phyloP scores from a whole-genome alignment of 2,329 filamentous ascomycete species.

The Ophiocordyceps camponoti-rufipedis region DNA sequence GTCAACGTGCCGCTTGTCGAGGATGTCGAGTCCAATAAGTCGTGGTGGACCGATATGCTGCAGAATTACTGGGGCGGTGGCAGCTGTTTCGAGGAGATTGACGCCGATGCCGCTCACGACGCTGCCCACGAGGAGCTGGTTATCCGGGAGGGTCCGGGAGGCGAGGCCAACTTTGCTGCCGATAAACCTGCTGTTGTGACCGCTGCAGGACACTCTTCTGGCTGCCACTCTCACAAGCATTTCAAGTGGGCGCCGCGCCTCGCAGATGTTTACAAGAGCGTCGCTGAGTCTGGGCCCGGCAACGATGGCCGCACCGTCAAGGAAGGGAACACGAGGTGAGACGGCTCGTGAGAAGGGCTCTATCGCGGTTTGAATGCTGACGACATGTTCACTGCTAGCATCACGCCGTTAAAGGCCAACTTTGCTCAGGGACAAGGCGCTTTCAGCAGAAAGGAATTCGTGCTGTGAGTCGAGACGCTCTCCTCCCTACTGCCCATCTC shows the following conservation, averaged over 20 bases:
- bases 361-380: background rate
- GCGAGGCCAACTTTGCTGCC: constrained; percentile 20
- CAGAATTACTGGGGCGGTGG: constrained; percentile 82
- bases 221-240: constrained; percentile 56
- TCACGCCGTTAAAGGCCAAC: constrained; percentile 82
- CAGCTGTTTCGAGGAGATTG: constrained; percentile 71
- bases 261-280: constrained; percentile 69
- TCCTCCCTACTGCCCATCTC: background rate
- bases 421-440: constrained; percentile 60
- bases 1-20: constrained; percentile 80
- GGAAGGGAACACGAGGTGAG: constrained; percentile 66
- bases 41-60: constrained; percentile 70
- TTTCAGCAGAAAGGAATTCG: constrained; percentile 51
- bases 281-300: constrained; percentile 60
- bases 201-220: constrained; percentile 3
- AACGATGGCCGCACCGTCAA: constrained; percentile 90
- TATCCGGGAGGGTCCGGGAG: constrained; percentile 48
- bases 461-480: constrained; percentile 48
- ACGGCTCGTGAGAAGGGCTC: background rate
- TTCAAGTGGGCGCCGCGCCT: constrained; percentile 93
- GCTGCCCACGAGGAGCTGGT: constrained; percentile 53
- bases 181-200: constrained; percentile 3
- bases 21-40: constrained; percentile 51
- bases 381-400: constrained; percentile 29
- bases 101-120: constrained; percentile 44